Evolutionary conservation across 2,329 filamentous ascomycete genomes (phyloP).

Genomic region (Penicillium sp.): DNA sequence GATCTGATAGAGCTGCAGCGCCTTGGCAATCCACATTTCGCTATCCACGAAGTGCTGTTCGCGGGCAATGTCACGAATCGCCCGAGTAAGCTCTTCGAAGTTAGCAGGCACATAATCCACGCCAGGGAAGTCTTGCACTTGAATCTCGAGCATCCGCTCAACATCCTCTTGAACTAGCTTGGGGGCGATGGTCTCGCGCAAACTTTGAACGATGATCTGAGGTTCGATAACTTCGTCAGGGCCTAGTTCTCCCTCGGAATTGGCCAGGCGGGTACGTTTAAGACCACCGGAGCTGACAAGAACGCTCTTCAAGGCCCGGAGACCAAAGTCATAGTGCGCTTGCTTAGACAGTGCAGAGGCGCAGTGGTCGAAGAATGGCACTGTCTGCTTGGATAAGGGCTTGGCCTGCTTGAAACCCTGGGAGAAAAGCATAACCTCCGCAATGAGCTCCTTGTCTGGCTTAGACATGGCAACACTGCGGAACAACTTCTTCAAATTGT

Average conservation of each 20-base stretch:
- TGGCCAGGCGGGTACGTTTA: constrained; percentile 75
- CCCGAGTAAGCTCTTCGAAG: constrained; percentile 71
- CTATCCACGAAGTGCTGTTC: constrained; percentile 87
- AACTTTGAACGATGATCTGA: constrained; percentile 97
- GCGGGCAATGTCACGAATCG: constrained; percentile 76
- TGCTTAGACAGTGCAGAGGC: constrained; percentile 81
- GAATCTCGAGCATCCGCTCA: constrained; percentile 79
- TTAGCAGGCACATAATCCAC: constrained; percentile 90
- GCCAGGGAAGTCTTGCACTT: constrained; percentile 83
- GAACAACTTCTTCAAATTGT: constrained; percentile 99
- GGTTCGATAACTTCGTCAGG: constrained; percentile 78
- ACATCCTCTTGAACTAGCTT: constrained; percentile 94
- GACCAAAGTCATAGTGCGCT: constrained; percentile 97
- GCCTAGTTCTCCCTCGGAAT: constrained; percentile 55
- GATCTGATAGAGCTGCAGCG: constrained; percentile 95
- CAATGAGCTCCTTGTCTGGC: constrained; percentile 98
- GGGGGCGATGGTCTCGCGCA: constrained; percentile 95
- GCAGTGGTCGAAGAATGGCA: constrained; percentile 97
- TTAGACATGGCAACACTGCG: constrained; percentile 99
- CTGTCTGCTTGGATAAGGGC: constrained; percentile 85
- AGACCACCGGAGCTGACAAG: constrained; percentile 92
- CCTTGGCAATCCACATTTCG: constrained; percentile 96
- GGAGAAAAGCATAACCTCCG: constrained; percentile 99
- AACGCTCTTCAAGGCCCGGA: constrained; percentile 97
- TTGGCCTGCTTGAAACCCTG: constrained; percentile 98